Conservation (phyloP, 1,139 yeast genomes). For the Petasospora fabianii region DNA sequence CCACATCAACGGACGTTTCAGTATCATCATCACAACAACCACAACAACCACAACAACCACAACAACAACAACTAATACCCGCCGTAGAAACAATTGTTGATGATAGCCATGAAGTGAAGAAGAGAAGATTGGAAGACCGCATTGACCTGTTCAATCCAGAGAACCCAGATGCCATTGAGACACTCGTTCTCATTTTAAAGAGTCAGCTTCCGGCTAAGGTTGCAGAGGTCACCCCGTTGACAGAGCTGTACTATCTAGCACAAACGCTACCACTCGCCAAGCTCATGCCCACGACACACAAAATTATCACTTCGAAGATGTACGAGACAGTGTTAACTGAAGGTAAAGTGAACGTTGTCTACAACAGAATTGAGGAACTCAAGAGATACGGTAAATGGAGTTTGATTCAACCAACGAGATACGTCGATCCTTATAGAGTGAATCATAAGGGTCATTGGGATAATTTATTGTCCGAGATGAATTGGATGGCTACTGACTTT, state of each 20-base stretch:
- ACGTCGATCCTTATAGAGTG: constrained; percentile 60
- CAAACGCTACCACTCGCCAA: constrained; percentile 84
- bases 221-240: constrained; percentile 62
- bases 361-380: constrained; percentile 88
- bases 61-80: background rate
- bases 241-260: constrained; percentile 82
- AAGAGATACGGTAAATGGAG: constrained; percentile 91
- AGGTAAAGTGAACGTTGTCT: constrained; percentile 88
- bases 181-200: constrained; percentile 41
- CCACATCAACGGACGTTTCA: background rate
- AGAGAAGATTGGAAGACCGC: constrained; percentile 7
- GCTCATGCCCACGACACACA: constrained; percentile 79
- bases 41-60: constrained; percentile 3
- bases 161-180: constrained; percentile 35
- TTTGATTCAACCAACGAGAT: constrained; percentile 74
- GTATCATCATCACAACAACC: background rate
- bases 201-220: constrained; percentile 46
- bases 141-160: constrained; percentile 26
- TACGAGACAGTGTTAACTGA: constrained; percentile 87
- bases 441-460: constrained; percentile 60
- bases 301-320: constrained; percentile 77
- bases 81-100: background rate
- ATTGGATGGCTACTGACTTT: constrained; percentile 83
- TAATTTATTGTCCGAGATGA: constrained; percentile 67
- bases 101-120: no score